Percentiles rank a stretch among this genome's conserved stretches.
phyloP scores from a whole-genome alignment of 1,284 basidiomycete species.

The Papiliotrema laurentii region DNA sequence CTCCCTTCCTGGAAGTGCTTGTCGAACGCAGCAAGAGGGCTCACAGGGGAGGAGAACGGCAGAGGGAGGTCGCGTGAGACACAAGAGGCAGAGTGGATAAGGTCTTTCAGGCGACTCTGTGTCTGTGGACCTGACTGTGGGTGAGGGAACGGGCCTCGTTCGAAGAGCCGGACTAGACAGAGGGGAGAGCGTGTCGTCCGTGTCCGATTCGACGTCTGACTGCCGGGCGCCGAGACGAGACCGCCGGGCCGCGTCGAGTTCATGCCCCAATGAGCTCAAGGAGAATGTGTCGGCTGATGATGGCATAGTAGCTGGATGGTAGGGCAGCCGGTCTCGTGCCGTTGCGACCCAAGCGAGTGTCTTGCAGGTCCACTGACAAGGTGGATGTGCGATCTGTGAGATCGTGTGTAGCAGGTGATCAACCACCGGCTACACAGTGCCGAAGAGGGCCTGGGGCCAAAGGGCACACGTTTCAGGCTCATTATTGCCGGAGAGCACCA shows the following conservation, averaged over 20 bases:
- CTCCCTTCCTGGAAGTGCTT: not conserved
- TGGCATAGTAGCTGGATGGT: not conserved
- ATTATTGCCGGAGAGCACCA: too few species aligned
- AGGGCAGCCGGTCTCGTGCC: too few species aligned
- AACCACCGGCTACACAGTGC: too few species aligned
- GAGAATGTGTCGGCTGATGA: conserved; percentile 2
- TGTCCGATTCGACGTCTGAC: not conserved
- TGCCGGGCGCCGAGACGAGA: conserved; percentile 1
- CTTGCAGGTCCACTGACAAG: too few species aligned
- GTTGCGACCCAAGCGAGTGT: not conserved
- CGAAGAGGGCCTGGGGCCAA: too few species aligned
- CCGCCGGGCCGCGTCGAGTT: conserved; percentile 12
- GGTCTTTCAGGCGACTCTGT: conserved; percentile 10
- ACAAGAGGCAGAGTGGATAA: conserved; percentile 31
- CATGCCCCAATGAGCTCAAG: conserved; percentile 11
- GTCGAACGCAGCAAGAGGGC: conserved; percentile 3
- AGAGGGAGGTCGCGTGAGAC: conserved; percentile 28
- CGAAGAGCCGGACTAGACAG: not conserved
- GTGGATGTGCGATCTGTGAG: too few species aligned
- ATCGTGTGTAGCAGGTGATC: too few species aligned
- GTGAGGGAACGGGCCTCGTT: not conserved
- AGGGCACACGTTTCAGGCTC: not conserved
- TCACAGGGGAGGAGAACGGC: conserved; percentile 37
- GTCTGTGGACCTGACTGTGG: not conserved
- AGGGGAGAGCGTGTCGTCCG: not conserved